Conservation (phyloP, 164 flowering plant genomes). For the Nelumbo lutea region DNA sequence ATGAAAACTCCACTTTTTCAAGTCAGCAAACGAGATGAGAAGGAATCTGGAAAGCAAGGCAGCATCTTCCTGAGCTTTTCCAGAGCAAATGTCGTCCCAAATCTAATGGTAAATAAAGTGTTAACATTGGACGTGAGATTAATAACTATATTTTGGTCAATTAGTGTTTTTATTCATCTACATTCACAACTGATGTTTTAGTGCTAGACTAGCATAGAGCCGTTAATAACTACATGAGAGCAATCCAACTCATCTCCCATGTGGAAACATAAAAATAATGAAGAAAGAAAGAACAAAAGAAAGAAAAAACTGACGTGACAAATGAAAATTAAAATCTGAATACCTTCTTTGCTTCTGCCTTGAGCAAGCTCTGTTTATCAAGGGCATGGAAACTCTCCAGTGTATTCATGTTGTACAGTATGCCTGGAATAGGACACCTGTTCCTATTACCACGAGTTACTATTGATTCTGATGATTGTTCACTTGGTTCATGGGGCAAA, state of each 20-base stretch:
- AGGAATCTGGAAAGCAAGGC: conserved; percentile 77
- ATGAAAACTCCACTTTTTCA: conserved; percentile 87
- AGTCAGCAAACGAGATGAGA: conserved; percentile 85
- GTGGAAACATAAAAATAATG: too few relatives aligned
- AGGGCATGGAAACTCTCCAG: conserved; percentile 69
- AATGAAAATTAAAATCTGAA: background rate
- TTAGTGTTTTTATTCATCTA: background rate
- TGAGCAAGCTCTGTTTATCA: conserved; percentile 62
- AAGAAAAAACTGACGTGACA: background rate
- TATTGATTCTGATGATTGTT: conserved; percentile 27
- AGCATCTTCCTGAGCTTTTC: conserved; percentile 72
- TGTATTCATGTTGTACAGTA: conserved; percentile 81
- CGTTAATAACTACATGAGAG: too few relatives aligned
- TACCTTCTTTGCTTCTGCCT: conserved; percentile 83
- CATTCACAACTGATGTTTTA: background rate
- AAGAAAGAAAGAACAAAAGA: background rate
- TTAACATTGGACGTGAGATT: conserved; percentile 5
- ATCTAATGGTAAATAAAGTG: conserved; percentile 36
- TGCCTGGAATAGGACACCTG: conserved; percentile 84
- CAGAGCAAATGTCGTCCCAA: conserved; percentile 86
- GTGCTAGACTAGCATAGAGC: too few relatives aligned
- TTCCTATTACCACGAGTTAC: conserved; percentile 63
- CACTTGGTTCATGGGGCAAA: conserved; percentile 59
- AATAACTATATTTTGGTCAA: background rate
- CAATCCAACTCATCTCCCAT: too few relatives aligned